Evolutionary conservation across 768 basidiomycete genomes (phyloP), one percentile per base, ranked within the genome.

Genomic region (Phaeotremella skinneri): DNA sequence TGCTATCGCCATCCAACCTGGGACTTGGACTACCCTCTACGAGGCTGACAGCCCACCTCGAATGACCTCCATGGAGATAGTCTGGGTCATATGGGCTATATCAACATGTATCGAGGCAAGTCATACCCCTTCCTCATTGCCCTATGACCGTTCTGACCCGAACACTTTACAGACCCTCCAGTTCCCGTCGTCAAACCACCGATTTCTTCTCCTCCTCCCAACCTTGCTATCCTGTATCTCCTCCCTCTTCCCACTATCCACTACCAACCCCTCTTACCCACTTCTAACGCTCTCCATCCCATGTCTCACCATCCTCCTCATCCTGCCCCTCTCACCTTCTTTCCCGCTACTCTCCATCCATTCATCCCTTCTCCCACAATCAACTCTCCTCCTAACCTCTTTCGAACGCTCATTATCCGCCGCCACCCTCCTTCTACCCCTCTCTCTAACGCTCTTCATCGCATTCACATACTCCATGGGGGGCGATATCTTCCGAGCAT

Each of bases 401-500:
- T 14, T 62, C 4, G 11, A 23, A 20, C 50, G 61, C 3, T 52
- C 59, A n/a, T 14, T 58, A 25, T 27, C 42, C 9, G 23, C 69
- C 23, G 49, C 59, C 3, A 58, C 52, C 9, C 52, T 70, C 7
- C 39, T 68, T 34, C n/a, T 59, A 25, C 69, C 69, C 4, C 50
- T 68, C 11, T 42, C 60, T 4, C 31, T 68, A 4, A 23, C 63
- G 25, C 43, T 67, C 17, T 60, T 68, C 43, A 41, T 52, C 5
- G 27, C 63, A 0, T 68, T 71, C 58, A 55, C 57, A 4, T 64
- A 56, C 58, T 55, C 58, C 1, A 63, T 71, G 64, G 68, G 68
- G 53, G 69, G 69, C 17, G 69, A 71, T 41, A 61, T 70, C 30
- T 65, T 69, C 37, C 49, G 68, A 27, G 68, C 56, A 3, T 66